Conservation (phyloP, 1,139 yeast genomes). For the Suhomyces kunorum region DNA sequence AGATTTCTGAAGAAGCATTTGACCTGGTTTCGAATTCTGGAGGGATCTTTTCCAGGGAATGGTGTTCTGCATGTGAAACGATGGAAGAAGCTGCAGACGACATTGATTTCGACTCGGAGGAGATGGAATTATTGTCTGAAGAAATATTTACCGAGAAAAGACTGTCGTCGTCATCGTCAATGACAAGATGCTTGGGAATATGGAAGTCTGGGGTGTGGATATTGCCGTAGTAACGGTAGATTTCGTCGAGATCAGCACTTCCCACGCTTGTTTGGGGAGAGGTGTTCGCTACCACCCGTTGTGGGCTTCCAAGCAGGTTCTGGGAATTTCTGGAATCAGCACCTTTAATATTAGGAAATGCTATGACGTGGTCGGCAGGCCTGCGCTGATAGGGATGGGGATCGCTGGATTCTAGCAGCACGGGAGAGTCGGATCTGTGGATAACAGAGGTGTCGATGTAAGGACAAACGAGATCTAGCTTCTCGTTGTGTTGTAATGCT, state of each 20-base stretch:
- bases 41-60: not conserved
- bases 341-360: conserved; percentile 3
- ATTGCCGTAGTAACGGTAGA: conserved; percentile 6
- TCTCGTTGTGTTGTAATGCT: not conserved
- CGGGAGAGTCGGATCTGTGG: not conserved
- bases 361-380: conserved; percentile 5
- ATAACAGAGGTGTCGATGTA: not conserved
- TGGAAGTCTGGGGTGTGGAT: conserved; percentile 6
- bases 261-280: conserved; percentile 10
- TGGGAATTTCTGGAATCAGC: not conserved
- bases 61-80: not conserved
- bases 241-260: conserved; percentile 8
- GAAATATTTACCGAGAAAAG: conserved; percentile 22
- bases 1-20: conserved; percentile 7
- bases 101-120: conserved; percentile 3
- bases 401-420: not conserved
- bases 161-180: conserved; percentile 26
- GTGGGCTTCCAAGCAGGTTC: not conserved
- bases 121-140: conserved; percentile 2
- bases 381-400: conserved; percentile 2
- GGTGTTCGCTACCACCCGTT: not conserved
- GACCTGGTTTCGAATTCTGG: conserved; percentile 1
- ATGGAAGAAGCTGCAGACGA: conserved; percentile 9
- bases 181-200: conserved; percentile 15
- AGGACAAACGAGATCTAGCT: not conserved